phyloP scores from a whole-genome alignment of 768 basidiomycete species.

The Thelephora ganbajun region DNA sequence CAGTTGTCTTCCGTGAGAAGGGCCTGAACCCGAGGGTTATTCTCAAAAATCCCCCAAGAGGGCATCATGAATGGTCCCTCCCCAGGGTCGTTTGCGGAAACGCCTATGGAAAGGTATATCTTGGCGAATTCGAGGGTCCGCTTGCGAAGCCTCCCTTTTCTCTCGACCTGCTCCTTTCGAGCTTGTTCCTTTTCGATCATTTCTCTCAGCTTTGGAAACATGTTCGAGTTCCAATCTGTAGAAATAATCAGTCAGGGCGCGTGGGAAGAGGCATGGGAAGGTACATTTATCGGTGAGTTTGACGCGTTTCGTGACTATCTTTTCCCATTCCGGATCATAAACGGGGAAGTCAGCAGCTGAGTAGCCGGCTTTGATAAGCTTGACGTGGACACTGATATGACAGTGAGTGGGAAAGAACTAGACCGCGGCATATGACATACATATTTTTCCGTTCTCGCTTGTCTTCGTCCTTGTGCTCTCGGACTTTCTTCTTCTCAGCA shows the following conservation, averaged over 20 bases:
- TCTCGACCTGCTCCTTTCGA: neutral
- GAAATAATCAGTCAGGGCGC: neutral
- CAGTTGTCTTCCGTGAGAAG: neutral
- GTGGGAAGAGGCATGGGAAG: neutral
- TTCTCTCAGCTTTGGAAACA: neutral
- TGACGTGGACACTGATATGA: slow-evolving; percentile 2
- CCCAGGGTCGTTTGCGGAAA: neutral
- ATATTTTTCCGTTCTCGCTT: neutral
- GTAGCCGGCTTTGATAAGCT: slow-evolving; percentile 4
- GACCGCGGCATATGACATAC: neutral
- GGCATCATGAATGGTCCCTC: neutral
- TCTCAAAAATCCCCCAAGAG: neutral
- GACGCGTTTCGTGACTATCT: neutral
- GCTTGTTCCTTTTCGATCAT: neutral
- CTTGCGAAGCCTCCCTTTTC: neutral
- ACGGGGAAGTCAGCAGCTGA: slow-evolving; percentile 1
- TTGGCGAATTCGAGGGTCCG: neutral
- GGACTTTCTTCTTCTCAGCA: neutral
- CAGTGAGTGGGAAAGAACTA: no score
- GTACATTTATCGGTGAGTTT: neutral
- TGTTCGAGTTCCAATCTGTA: neutral
- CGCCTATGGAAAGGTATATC: neutral
- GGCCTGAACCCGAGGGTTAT: neutral
- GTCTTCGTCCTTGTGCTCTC: neutral
- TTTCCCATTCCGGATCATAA: neutral